Evolutionary conservation across 495 filamentous ascomycete species (phyloP), one percentile per base, ranked within the genome.

Genomic region (Xylaria venustula): DNA sequence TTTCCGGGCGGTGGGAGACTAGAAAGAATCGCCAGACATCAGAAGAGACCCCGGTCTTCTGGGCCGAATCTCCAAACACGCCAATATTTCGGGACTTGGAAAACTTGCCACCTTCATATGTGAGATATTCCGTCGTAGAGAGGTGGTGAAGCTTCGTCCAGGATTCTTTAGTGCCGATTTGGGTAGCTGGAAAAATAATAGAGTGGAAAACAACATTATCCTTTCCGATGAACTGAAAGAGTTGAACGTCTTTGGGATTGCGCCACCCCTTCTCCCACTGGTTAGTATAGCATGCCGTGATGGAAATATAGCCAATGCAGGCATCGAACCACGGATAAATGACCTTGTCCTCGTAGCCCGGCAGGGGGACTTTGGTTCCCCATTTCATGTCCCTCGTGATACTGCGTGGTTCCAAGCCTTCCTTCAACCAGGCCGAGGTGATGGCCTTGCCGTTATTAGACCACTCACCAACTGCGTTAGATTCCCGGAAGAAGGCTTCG

Each of bases 251-350:
- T 20, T 93, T 88, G 11, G 91, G 90, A 75, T 95, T 87, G 63
- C 86, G 85, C 93, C 94, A 98, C 93, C 93, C 97, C 58, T 87
- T 78, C 77, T 96, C 87, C 93, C 93, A 98, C 52, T 96, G 79
- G 25, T 89, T 80, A 8, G 92, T 97, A 74, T 94, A 97, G 67
- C 89, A 93, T 53, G 90, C 91, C 9, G 93, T 97, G 65, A 98
- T 97, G 0, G 92, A 96, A 9, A 90, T 85, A 71, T 97, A 98
- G 14, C 93, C 93, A 63, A 64, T 96, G 74, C 91, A 96, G 41
- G 93, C 93, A 75, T 98, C 94, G 66, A 98, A 97, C 94, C 93
- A 98, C 42, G 95, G 91, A 67, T 98, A 98, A 60, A 97, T 82
- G 58, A 96, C 92, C 80, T 93, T 95, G 56, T 88, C 81, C 63